Evolutionary conservation across 192 early-diverging fungal genomes (phyloP).

Genomic region (Rhizophagus prolifer): DNA sequence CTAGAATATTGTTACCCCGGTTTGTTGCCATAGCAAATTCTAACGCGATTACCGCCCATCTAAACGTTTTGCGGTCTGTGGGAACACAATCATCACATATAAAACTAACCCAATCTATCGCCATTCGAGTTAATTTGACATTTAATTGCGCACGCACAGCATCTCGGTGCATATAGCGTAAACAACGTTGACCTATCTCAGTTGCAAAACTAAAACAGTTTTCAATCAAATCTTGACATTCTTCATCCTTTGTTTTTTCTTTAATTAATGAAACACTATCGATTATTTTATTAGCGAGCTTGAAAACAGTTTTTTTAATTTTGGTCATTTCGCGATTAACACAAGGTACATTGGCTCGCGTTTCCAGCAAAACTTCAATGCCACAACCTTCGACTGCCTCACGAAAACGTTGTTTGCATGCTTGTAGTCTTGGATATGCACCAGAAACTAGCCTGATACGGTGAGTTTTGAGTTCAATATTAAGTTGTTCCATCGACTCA

Average conservation of each 20-base stretch:
- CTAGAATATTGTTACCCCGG: slow-evolving; percentile 67
- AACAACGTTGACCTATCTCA: slow-evolving; percentile 63
- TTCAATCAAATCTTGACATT: slow-evolving; percentile 64
- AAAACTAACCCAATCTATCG: slow-evolving; percentile 88
- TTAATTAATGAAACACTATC: slow-evolving; percentile 57
- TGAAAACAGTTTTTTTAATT: slow-evolving; percentile 55
- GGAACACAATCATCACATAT: slow-evolving; percentile 80
- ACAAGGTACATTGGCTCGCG: slow-evolving; percentile 56
- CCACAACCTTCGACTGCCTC: slow-evolving; percentile 45
- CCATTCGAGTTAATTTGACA: slow-evolving; percentile 65
- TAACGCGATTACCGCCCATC: slow-evolving; percentile 82
- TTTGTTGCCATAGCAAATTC: slow-evolving; percentile 81
- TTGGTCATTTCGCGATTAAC: slow-evolving; percentile 59
- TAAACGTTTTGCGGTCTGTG: slow-evolving; percentile 75
- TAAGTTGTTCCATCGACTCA: slow-evolving; percentile 41
- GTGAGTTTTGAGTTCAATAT: slow-evolving; percentile 52
- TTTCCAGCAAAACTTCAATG: slow-evolving; percentile 50
- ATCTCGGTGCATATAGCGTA: slow-evolving; percentile 39
- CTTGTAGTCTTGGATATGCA: slow-evolving; percentile 36
- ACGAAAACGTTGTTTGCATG: slow-evolving; percentile 53
- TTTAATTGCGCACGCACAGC: slow-evolving; percentile 59
- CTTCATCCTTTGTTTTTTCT: slow-evolving; percentile 43
- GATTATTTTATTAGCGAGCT: slow-evolving; percentile 54
- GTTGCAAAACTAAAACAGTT: slow-evolving; percentile 71
- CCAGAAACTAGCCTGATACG: slow-evolving; percentile 58